Evolutionary conservation across 73 alveolate species (phyloP), one percentile per base, ranked within the genome.

Genomic region (Effrenium voratum): DNA sequence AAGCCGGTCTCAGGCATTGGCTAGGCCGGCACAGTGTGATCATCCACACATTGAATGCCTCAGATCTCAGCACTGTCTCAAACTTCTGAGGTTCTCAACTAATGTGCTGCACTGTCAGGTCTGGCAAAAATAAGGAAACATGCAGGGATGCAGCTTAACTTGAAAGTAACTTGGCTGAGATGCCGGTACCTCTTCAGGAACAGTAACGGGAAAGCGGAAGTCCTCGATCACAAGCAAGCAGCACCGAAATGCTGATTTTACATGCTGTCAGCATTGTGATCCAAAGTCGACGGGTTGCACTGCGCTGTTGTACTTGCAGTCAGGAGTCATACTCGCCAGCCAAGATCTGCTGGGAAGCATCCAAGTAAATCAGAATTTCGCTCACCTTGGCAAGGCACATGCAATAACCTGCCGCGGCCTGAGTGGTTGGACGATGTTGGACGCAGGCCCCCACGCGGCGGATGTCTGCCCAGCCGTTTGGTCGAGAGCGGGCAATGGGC

Each of bases 21-120:
- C 96, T 55, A 6, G 85, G 87, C 96, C n/a, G 47, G 79, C 96
- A 90, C 52, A 90, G 41, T 5, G 96, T 90, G 55, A 90, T 24
- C 44, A n/a, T 85, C 96, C 96, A 90, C 52, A 90, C 96, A 28
- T 90, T 90, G 96, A 90, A 90, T 16, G 96, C 96, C 95, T 87
- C 44, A 45, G 16, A 30, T 24, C 79, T 13, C 3, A 8, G 8
- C 19, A 19, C 63, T n/a, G n/a, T n/a, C n/a, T n/a, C n/a, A n/a
- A n/a, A n/a, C n/a, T n/a, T n/a, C n/a, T n/a, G n/a, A n/a, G n/a
- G n/a, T n/a, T n/a, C n/a, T n/a, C n/a, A n/a, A n/a, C n/a, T n/a
- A n/a, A n/a, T n/a, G n/a, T n/a, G n/a, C n/a, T n/a, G n/a, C n/a
- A n/a, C n/a, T n/a, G n/a, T n/a, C n/a, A n/a, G n/a, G n/a, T n/a